A percentile compares a stretch with the other conserved stretches of the same genome.
Evolutionary conservation across 179 eudicot genomes (phyloP).

Genomic region (Gypsophila paniculata): DNA sequence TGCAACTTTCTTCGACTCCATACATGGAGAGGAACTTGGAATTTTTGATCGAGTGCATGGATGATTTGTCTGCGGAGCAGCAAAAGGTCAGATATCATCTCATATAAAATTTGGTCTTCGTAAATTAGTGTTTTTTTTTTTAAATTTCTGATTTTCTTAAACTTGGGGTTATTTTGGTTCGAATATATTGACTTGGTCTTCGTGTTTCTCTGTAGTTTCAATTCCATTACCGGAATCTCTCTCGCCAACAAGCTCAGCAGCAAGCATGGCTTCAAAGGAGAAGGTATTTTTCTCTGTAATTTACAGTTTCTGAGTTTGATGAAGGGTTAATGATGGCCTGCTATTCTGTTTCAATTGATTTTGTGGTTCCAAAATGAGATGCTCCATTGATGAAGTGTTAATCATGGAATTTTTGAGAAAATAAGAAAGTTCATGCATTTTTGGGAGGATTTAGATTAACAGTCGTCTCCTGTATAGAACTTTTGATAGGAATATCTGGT

Average conservation of each 20-base stretch:
- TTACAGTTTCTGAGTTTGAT: not conserved
- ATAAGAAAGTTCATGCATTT: not conserved
- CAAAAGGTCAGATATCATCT: slow-evolving; percentile 53
- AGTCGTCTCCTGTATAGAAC: not conserved
- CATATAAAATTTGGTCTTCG: not conserved
- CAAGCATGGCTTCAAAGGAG: slow-evolving; percentile 96
- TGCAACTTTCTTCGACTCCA: slow-evolving; percentile 78
- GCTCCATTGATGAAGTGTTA: not conserved
- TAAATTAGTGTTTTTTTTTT: not conserved
- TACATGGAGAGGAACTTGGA: slow-evolving; percentile 89
- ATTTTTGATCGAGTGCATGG: slow-evolving; percentile 87
- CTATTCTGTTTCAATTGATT: not conserved
- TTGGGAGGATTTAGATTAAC: not conserved
- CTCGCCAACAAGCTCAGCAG: slow-evolving; percentile 92
- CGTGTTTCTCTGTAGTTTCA: slow-evolving; percentile 53
- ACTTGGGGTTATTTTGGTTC: not conserved
- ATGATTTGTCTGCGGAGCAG: slow-evolving; percentile 81
- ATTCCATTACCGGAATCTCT: slow-evolving; percentile 68
- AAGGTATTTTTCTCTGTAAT: slow-evolving; percentile 44
- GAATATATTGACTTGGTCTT: slow-evolving; percentile 17
- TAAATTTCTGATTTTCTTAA: not conserved
- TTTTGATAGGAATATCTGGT: not conserved
- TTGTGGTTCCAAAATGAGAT: not conserved
- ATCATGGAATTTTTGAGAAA: too few species aligned
- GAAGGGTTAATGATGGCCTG: not conserved